Conservation (phyloP, 2,329 filamentous ascomycete species). For the Aspergillus puulaauensis region DNA sequence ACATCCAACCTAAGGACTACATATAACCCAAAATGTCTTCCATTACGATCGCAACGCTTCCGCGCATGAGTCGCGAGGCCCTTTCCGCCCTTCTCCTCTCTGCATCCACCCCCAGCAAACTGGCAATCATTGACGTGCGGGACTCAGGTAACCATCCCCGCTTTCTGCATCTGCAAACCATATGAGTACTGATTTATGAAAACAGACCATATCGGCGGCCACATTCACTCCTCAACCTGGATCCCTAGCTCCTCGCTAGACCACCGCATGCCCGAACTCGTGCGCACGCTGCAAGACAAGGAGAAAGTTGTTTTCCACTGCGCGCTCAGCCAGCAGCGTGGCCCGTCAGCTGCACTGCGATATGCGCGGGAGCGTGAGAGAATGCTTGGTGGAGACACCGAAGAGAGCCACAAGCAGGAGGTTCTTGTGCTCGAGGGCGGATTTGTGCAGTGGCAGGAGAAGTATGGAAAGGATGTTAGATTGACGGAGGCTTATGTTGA, state of each 20-base stretch:
- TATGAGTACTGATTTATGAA: background rate
- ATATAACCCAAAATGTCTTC: conserved; percentile 44
- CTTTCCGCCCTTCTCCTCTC: conserved; percentile 66
- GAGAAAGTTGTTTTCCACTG: conserved; percentile 93
- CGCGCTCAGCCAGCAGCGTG: conserved; percentile 84
- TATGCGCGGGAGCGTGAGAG: conserved; percentile 68
- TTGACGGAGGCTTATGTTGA: conserved; percentile 82
- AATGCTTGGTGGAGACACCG: conserved; percentile 37
- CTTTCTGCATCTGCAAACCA: background rate
- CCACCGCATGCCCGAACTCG: conserved; percentile 74
- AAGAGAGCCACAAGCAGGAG: conserved; percentile 58
- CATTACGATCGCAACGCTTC: conserved; percentile 62
- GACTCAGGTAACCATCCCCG: conserved; percentile 63
- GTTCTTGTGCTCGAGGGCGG: conserved; percentile 81
- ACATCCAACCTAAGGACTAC: background rate
- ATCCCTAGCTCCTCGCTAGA: conserved; percentile 73
- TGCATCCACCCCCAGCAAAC: conserved; percentile 41
- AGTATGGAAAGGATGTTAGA: conserved; percentile 70
- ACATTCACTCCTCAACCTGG: conserved; percentile 77
- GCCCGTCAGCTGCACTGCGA: conserved; percentile 76
- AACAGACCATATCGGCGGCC: conserved; percentile 82
- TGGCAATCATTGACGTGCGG: conserved; percentile 84
- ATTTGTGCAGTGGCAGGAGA: conserved; percentile 86
- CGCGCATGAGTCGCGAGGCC: conserved; percentile 66
- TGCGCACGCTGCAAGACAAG: conserved; percentile 72